phyloP scores from a whole-genome alignment of 2,329 filamentous ascomycete genomes.

The Cryphonectria parasitica region DNA sequence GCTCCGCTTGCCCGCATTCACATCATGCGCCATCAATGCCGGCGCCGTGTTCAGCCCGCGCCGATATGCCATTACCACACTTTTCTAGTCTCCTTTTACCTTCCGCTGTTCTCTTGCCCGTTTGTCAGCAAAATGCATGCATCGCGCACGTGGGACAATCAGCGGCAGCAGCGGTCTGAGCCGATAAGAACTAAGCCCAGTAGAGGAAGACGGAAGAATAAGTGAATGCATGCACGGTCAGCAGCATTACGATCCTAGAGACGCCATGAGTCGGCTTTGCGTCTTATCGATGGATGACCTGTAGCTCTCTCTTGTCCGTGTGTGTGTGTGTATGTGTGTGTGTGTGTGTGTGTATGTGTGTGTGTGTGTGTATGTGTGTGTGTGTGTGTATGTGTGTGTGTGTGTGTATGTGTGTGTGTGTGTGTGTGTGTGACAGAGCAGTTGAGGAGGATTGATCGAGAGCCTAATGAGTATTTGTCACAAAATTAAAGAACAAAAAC shows the following conservation, averaged over 20 bases:
- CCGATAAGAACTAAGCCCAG: not conserved
- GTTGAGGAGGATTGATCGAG: not conserved
- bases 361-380: too few species aligned
- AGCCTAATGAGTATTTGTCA: not conserved
- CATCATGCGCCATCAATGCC: slow-evolving; percentile 5
- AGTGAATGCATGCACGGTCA: too few species aligned
- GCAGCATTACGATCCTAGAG: not conserved
- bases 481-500: not conserved
- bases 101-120: too few species aligned
- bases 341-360: too few species aligned
- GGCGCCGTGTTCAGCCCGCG: slow-evolving; percentile 12
- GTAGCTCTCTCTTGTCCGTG: not conserved
- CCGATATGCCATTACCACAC: not conserved
- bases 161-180: not conserved
- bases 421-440: too few species aligned
- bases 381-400: too few species aligned
- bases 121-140: too few species aligned
- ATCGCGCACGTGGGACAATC: not conserved
- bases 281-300: not conserved
- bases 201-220: not conserved
- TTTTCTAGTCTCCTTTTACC: not conserved
- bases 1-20: slow-evolving; percentile 1
- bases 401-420: too few species aligned
- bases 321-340: too few species aligned
- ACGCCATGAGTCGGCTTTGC: too few species aligned